These are phyloP conservation scores for Auriscalpium orientale DNA, from an alignment of 768 basidiomycete species.

Conservation along the genomic window DNA sequence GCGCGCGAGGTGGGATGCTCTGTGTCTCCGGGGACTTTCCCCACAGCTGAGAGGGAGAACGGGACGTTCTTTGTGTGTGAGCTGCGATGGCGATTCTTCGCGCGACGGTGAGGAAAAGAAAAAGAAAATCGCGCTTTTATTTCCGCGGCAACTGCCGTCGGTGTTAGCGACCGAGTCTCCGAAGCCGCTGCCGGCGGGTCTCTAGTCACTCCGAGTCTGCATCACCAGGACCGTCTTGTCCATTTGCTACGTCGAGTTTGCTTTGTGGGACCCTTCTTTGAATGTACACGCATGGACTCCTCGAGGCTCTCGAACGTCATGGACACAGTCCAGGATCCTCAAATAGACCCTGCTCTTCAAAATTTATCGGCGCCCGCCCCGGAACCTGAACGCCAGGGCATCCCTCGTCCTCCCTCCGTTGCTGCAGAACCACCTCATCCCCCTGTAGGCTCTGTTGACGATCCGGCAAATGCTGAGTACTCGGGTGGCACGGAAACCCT, in stretches of 20 bases:
- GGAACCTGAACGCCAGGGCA: background rate
- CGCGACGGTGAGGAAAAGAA: conserved; percentile 37
- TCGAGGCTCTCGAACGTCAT: background rate
- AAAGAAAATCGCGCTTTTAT: conserved; percentile 15
- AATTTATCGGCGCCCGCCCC: too few relatives aligned
- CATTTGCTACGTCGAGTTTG: too few relatives aligned
- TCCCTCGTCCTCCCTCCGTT: background rate
- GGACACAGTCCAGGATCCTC: background rate
- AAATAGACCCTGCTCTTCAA: background rate
- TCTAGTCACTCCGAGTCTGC: too few relatives aligned
- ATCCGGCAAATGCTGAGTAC: background rate
- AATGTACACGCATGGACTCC: too few relatives aligned
- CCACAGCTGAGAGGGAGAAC: conserved; percentile 60
- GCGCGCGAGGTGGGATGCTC: conserved; percentile 46
- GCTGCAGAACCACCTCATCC: background rate
- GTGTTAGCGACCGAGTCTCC: too few relatives aligned
- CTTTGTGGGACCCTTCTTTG: too few relatives aligned
- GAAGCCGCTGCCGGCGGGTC: too few relatives aligned
- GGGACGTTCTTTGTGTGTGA: conserved; percentile 53
- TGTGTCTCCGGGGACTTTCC: conserved; percentile 93
- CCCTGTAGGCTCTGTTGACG: background rate
- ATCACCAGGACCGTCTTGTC: too few relatives aligned
- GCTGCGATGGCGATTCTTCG: conserved; percentile 86
- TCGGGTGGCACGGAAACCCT: background rate
- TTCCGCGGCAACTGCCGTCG: too few relatives aligned